phyloP scores from a whole-genome alignment of 441 rosid species.

The Biscutella auriculata region DNA sequence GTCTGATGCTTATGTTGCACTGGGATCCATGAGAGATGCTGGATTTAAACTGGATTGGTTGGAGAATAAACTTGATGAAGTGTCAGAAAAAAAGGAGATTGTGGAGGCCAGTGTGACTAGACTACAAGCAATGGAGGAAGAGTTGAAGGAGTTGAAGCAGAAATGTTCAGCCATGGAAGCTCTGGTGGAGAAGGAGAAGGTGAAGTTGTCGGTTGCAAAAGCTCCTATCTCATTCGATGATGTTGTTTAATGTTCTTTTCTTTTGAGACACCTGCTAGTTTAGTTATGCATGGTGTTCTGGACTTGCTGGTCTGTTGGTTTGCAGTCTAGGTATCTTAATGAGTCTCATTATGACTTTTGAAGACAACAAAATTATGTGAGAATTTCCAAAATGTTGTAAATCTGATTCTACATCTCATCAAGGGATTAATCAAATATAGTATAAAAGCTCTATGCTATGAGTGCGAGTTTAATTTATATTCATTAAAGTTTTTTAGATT shows the following conservation, averaged over 20 bases:
- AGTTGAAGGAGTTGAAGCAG: background rate
- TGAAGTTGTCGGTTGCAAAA: background rate
- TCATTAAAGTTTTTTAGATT: no score
- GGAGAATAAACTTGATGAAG: background rate
- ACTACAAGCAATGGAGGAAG: background rate
- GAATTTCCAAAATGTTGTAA: background rate
- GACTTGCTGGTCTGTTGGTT: background rate
- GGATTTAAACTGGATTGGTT: conserved; percentile 11
- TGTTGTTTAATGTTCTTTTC: background rate
- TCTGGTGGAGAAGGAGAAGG: background rate
- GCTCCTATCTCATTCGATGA: background rate
- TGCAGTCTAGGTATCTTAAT: background rate
- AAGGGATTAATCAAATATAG: background rate
- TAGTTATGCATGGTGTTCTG: background rate
- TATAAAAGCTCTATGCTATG: background rate
- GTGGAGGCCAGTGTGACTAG: background rate
- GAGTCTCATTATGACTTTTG: no score
- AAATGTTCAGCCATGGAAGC: background rate
- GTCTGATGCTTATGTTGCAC: no score
- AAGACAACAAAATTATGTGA: no score
- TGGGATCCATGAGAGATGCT: no score
- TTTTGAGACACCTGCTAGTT: background rate
- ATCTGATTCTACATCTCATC: background rate
- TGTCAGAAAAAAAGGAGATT: background rate
- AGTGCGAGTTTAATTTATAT: no score